phyloP scores from a whole-genome alignment of 306 rosid genomes.

The Abrus pulchellus region DNA sequence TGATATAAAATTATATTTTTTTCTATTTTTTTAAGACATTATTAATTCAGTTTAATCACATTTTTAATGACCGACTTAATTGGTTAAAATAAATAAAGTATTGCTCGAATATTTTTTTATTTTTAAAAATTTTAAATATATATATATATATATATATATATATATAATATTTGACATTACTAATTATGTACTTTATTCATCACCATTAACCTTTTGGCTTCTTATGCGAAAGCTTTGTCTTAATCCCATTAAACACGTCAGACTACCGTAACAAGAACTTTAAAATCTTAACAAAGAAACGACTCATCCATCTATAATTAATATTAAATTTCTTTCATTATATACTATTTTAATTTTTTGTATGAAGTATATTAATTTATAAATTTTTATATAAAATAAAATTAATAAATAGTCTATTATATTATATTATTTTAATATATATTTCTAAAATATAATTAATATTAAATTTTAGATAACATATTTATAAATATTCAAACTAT shows the following conservation, averaged over 20 bases:
- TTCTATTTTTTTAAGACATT: not conserved
- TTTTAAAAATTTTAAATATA: not conserved
- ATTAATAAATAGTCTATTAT: no score
- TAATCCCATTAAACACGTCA: constrained; percentile 37
- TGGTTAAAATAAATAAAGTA: no score
- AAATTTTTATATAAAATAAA: no score
- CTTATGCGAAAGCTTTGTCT: constrained; percentile 34
- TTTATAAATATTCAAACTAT: no score
- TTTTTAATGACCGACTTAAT: not conserved
- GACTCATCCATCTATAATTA: no score
- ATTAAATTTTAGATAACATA: no score
- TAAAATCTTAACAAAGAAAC: not conserved
- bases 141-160: not conserved
- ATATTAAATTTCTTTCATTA: no score
- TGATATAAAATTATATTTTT: no score
- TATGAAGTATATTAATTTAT: no score
- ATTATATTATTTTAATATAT: no score
- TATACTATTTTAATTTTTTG: no score
- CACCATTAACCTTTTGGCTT: not conserved
- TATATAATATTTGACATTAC: not conserved
- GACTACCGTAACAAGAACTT: constrained; percentile 31
- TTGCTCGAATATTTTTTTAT: not conserved
- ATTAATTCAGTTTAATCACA: not conserved
- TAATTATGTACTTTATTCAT: not conserved
- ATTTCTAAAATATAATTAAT: no score